These are phyloP conservation scores for Hericium coralloides DNA, from an alignment of 768 basidiomycete species.

Conservation along the genomic window DNA sequence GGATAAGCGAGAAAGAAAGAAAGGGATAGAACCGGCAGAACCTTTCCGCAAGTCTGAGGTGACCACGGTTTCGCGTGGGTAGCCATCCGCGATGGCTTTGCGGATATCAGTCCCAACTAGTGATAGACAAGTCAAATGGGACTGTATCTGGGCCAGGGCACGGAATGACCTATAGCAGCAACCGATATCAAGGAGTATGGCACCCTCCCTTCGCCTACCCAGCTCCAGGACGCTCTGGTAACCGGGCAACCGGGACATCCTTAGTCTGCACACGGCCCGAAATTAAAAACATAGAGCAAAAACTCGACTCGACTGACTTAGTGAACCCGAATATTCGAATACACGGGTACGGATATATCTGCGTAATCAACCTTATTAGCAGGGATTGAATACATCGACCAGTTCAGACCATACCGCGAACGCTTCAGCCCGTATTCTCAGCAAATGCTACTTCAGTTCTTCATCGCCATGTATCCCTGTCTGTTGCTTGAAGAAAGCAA, in stretches of 20 bases:
- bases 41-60: slow-evolving; percentile 30
- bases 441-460: slow-evolving; percentile 22
- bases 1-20: not conserved
- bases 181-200: slow-evolving; percentile 33
- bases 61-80: slow-evolving; percentile 27
- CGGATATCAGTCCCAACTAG: slow-evolving; percentile 34
- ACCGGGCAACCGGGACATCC: slow-evolving; percentile 15
- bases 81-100: slow-evolving; percentile 32
- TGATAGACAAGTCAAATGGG: not conserved
- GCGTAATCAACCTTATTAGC: not conserved
- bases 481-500: not conserved
- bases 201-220: slow-evolving; percentile 25
- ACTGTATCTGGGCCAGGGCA: not conserved
- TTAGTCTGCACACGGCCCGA: slow-evolving; percentile 9
- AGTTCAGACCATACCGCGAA: slow-evolving; percentile 14
- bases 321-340: slow-evolving; percentile 19
- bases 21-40: not conserved
- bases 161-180: slow-evolving; percentile 27
- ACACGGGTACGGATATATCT: slow-evolving; percentile 24
- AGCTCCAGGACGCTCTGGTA: slow-evolving; percentile 25
- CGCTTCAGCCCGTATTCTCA: slow-evolving; percentile 21
- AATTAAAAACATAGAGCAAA: not conserved
- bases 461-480: slow-evolving; percentile 20
- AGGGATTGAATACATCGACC: not conserved
- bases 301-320: slow-evolving; percentile 1